phyloP scores from a whole-genome alignment of 73 alveolate genomes.

The Tetrahymena elliotti region DNA sequence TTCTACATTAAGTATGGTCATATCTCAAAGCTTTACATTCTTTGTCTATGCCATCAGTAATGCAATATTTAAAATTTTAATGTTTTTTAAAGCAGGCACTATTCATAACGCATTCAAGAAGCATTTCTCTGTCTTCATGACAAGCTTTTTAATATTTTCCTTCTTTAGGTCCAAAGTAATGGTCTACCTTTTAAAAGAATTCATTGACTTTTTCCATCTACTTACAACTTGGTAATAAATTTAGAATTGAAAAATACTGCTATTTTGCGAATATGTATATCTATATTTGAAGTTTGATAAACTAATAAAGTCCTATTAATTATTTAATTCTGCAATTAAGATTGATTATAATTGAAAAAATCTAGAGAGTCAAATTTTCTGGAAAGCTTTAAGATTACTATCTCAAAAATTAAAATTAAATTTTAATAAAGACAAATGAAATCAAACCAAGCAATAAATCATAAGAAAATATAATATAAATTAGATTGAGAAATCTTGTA shows the following conservation, averaged over 20 bases:
- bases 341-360: not conserved
- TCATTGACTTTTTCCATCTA: slow-evolving; percentile 2
- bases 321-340: not conserved
- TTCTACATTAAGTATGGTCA: slow-evolving; percentile 36
- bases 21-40: slow-evolving; percentile 42
- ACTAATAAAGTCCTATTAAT: not conserved
- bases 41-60: slow-evolving; percentile 22
- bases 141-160: slow-evolving; percentile 29
- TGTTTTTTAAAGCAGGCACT: slow-evolving; percentile 33
- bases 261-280: not conserved
- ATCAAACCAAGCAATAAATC: too few species aligned
- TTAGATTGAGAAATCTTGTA: too few species aligned
- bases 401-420: not conserved
- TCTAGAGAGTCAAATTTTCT: not conserved
- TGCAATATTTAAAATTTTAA: slow-evolving; percentile 17
- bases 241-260: not conserved
- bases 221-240: not conserved
- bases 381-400: not conserved
- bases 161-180: slow-evolving; percentile 17
- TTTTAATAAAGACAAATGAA: too few species aligned
- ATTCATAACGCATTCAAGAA: slow-evolving; percentile 34
- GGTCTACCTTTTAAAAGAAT: slow-evolving; percentile 17
- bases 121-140: slow-evolving; percentile 32
- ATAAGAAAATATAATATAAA: too few species aligned
- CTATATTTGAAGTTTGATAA: not conserved